Evolutionary conservation across 306 rosid species (phyloP).

Genomic region (Oemleria cerasiformis): DNA sequence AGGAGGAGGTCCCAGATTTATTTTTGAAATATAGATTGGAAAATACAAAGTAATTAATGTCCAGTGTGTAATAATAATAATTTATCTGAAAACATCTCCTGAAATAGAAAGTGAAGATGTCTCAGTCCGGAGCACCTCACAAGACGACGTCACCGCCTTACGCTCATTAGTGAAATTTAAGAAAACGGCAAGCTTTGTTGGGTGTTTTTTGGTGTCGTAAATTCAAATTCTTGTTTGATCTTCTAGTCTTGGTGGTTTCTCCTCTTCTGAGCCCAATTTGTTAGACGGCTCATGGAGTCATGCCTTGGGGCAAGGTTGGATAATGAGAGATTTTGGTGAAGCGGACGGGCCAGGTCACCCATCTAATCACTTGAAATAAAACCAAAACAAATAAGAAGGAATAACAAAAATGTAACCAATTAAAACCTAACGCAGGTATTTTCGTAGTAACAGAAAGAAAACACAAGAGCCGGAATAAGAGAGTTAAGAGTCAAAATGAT

Average conservation of each 20-base stretch:
- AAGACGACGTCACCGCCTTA: neutral
- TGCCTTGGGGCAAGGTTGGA: no score
- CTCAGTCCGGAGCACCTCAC: neutral
- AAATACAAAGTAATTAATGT: neutral
- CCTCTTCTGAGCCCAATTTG: neutral
- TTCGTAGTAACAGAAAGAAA: no score
- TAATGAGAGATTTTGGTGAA: no score
- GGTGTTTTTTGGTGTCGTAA: neutral
- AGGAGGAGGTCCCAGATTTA: no score
- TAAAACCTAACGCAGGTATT: no score
- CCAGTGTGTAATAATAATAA: neutral
- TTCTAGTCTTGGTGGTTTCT: no score
- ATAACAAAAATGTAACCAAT: no score
- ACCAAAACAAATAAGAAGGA: no score
- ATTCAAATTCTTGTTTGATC: neutral
- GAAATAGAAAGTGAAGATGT: neutral
- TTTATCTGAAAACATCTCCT: neutral
- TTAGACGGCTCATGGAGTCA: neutral
- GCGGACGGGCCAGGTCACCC: no score
- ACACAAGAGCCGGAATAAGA: no score
- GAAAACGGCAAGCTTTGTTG: neutral
- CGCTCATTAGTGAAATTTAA: neutral
- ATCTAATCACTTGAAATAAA: no score
- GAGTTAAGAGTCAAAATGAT: no score
- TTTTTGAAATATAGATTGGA: neutral